Evolutionary conservation across 2,329 filamentous ascomycete genomes (phyloP).

Genomic region (Ambrosiella xylebori): DNA sequence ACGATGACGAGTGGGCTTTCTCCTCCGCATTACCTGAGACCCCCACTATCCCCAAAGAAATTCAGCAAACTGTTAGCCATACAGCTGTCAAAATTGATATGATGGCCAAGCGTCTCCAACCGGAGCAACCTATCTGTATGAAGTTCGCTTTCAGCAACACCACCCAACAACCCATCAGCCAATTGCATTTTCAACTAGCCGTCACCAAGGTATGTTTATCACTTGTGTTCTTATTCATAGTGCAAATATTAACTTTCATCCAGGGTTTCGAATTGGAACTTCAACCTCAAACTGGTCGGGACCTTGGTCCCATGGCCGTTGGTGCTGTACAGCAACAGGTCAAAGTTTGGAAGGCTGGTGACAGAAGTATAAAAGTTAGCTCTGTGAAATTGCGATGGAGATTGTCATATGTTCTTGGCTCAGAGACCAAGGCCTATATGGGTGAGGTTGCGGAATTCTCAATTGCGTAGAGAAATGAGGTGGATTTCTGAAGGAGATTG

Average conservation of each 20-base stretch:
- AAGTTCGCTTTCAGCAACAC: conserved; percentile 73
- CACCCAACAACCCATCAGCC: conserved; percentile 49
- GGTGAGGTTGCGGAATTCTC: conserved; percentile 70
- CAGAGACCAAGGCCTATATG: conserved; percentile 54
- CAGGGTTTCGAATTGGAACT: conserved; percentile 69
- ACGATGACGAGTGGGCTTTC: conserved; percentile 92
- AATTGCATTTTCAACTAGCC: conserved; percentile 80
- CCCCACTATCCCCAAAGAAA: conserved; percentile 36
- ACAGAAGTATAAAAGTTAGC: conserved; percentile 49
- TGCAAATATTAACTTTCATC: conserved; percentile 5
- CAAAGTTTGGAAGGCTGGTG: conserved; percentile 54
- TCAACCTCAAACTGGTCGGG: conserved; percentile 68
- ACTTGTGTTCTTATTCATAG: neutral
- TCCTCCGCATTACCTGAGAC: conserved; percentile 61
- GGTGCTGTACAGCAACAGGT: conserved; percentile 69
- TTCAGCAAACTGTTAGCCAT: conserved; percentile 51
- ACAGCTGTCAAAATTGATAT: conserved; percentile 58
- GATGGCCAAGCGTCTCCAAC: conserved; percentile 37
- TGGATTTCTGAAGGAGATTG: neutral
- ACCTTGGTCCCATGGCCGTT: conserved; percentile 54
- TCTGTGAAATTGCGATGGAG: conserved; percentile 85
- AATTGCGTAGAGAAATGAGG: conserved; percentile 35
- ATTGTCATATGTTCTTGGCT: conserved; percentile 57
- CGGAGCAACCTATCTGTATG: conserved; percentile 40
- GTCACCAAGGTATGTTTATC: conserved; percentile 63